Evolutionary conservation across 140 eudicot species (phyloP), one percentile per base, ranked within the genome.

Genomic region (Erigeron philadelphicus): DNA sequence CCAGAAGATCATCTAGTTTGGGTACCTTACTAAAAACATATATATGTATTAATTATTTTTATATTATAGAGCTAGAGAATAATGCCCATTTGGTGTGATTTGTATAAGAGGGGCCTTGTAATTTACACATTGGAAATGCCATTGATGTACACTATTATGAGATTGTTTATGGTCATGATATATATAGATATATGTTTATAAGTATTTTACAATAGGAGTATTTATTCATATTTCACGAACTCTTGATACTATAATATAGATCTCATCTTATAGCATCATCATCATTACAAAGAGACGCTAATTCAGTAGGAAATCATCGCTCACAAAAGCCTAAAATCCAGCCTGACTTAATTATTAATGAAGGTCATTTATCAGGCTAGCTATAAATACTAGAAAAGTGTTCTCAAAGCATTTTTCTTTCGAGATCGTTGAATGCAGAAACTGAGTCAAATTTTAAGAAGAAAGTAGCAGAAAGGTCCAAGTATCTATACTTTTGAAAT

Each of bases 1-100:
- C 95, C 89, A 0, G 83, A 81, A 76, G 89, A 89, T 77, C 87
- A 89, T 17, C 54, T 87, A 13, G 91, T 84, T 44, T 88, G 96
- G 96, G 80, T 85, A 53, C 79, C 84, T 17, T 75, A 88, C 55
- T 58, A 72, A 42, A 8, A 6, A 61, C n/a, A 61, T 35, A 59
- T 13, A 5, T 11, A 4, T 31, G 31, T 11, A 52, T 15, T 62
- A 62, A 63, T 61, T 23, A 12, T 4, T 25, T 61, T 53, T 6
- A 7, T 8, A 21, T 56, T 3, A 35, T 9, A 11, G 9, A 53
- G 11, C 12, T 25, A 46, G 50, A 48, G 44, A 49, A 61, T 72
- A 61, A 72, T 48, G 71, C 38, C 70, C 61, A 16, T 19, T 15
- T 70, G 53, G 19, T 53, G 49, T 62, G 48, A 62, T 62, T 71